These are phyloP conservation scores for Hypomyces perniciosus DNA, from an alignment of 2,329 filamentous ascomycete genomes.

Conservation along the genomic window DNA sequence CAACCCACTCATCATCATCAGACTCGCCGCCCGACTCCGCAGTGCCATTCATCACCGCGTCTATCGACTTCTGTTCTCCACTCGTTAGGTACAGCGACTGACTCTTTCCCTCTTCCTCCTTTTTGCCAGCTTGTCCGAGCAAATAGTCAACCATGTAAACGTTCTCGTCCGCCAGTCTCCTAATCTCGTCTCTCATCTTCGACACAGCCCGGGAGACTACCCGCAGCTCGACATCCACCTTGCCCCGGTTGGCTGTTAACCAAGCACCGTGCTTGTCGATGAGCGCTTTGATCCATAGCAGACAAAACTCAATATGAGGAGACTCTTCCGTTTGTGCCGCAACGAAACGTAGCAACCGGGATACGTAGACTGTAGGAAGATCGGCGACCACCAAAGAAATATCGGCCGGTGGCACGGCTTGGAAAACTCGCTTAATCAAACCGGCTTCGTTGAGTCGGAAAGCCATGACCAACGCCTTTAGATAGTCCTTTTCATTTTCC, in stretches of 20 bases:
- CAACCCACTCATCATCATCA: constrained; percentile 42
- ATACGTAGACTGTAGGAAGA: constrained; percentile 79
- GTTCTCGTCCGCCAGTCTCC: constrained; percentile 80
- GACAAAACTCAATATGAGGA: constrained; percentile 89
- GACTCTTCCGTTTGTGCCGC: constrained; percentile 82
- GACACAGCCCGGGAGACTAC: constrained; percentile 74
- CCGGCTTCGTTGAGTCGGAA: constrained; percentile 88
- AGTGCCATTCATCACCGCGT: constrained; percentile 27
- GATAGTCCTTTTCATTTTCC: constrained; percentile 66
- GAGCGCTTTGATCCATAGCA: constrained; percentile 83
- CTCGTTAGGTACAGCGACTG: constrained; percentile 12
- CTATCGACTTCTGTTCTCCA: constrained; percentile 18
- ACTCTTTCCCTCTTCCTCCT: constrained; percentile 19
- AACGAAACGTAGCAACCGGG: constrained; percentile 78
- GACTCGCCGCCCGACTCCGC: constrained; percentile 30
- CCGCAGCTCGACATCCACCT: constrained; percentile 78
- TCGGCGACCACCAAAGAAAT: constrained; percentile 72
- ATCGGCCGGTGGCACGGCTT: constrained; percentile 68
- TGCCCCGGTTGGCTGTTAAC: constrained; percentile 72
- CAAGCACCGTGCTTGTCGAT: constrained; percentile 79
- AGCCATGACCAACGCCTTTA: constrained; percentile 93
- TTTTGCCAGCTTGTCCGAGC: constrained; percentile 41
- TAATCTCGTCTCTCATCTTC: constrained; percentile 75
- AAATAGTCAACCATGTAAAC: constrained; percentile 85
- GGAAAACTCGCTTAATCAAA: constrained; percentile 79